Evolutionary conservation across 2,329 filamentous ascomycete species (phyloP).

Genomic region (Aspergillus tubingensis): DNA sequence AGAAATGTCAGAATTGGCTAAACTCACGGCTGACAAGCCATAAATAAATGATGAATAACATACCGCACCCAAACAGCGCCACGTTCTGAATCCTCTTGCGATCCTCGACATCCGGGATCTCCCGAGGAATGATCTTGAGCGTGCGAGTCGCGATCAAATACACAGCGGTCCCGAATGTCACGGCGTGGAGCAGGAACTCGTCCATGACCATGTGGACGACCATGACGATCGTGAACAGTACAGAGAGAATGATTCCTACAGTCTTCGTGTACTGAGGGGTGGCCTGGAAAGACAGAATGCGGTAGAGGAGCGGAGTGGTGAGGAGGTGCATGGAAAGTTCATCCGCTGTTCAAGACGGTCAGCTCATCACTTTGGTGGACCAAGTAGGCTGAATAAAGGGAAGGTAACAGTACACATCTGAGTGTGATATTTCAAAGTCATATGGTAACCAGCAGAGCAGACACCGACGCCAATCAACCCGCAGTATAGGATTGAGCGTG

Average conservation of each 20-base stretch:
- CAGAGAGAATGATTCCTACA: slow-evolving; percentile 22
- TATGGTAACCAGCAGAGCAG: slow-evolving; percentile 34
- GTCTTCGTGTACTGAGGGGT: slow-evolving; percentile 27
- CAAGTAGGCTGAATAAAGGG: too few species aligned
- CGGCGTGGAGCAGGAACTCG: slow-evolving; percentile 46
- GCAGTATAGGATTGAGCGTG: slow-evolving; percentile 40
- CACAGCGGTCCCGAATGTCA: slow-evolving; percentile 38
- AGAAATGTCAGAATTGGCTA: background rate
- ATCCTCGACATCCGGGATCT: slow-evolving; percentile 31
- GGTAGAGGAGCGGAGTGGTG: slow-evolving; percentile 45
- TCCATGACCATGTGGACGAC: slow-evolving; percentile 48
- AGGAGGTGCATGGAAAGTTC: slow-evolving; percentile 48
- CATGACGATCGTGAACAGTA: slow-evolving; percentile 38
- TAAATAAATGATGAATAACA: background rate
- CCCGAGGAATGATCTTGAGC: slow-evolving; percentile 34
- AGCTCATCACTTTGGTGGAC: background rate
- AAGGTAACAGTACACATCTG: slow-evolving; percentile 29
- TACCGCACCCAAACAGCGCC: slow-evolving; percentile 29
- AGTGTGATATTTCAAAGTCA: slow-evolving; percentile 37
- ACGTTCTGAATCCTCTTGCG: slow-evolving; percentile 24
- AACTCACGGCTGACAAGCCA: background rate
- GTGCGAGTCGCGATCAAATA: slow-evolving; percentile 38
- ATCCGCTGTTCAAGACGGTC: slow-evolving; percentile 33
- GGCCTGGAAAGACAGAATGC: slow-evolving; percentile 41
- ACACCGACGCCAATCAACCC: slow-evolving; percentile 41